Base-by-base conservation (phyloP, 106 monocot species). In the Triglochin maritima region DNA sequence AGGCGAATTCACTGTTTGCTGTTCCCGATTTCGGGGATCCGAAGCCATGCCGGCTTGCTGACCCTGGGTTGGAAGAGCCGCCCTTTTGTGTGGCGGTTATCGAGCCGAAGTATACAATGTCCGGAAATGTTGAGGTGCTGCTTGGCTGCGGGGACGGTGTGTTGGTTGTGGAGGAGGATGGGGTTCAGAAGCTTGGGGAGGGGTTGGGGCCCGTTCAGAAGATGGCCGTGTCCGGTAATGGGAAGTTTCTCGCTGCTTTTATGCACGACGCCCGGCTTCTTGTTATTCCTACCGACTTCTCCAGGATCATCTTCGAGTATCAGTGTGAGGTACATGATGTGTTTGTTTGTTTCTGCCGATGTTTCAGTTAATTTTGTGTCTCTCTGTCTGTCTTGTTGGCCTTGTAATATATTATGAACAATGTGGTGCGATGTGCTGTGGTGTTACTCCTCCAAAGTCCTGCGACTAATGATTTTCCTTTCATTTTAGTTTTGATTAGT, bases 61-160 rank as follows among this genome's bases (percentile, higher is more conserved):
- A 92, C 47, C 82, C 86, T 0, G 84, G 75, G 44, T 57, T 91
- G 9, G 70, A 71, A 7, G 88, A 86, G 52, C 67, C 77, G 6
- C 85, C 85, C 13, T 68, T 86, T 43, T 91, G 98, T 58, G 65
- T 88, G 69, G 88, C 91, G 4, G 91, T 88, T 49, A 86, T 91
- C 61, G 91, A 91, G 76, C 98, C 98, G 46, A 81, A 90, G 77
- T 82, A 84, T 65, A 88, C 87, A 16, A 98, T 92, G 86, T 92
- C 88, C 2, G 98, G 92, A 9, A 92, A 86, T 17, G 90, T 87
- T 49, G 98, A 98, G 82, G 91, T 98, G 42, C 63, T 98, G 44
- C 77, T 98, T 17, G 98, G 79, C 4, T 78, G 74, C 11, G 86
- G 76, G 12, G 70, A 71, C 46, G 60, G 78, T 17, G 98, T 98